Evolutionary conservation across 2,329 filamentous ascomycete genomes (phyloP), one percentile per base, ranked within the genome.

Genomic region (Talaromyces marneffei): DNA sequence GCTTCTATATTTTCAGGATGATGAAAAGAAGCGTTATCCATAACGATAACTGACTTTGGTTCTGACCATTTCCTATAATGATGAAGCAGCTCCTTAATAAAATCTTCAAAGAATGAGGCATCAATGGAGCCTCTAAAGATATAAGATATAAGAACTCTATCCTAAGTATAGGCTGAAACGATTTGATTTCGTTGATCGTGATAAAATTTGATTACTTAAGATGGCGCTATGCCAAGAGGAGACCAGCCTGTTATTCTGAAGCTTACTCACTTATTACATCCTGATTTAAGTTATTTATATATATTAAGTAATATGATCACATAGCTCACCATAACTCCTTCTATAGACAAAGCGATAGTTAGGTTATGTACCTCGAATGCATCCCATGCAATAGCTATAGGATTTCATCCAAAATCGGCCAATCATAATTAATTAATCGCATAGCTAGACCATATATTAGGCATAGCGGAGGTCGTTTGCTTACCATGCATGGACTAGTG

Each of bases 191-290:
- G 62, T 54, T 69, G 42, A 29, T 65, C 66, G 31, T 63, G 65
- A 18, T 68, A 64, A 40, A 68, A 68, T n/a, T 64, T 46, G 2
- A 67, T 54, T 10, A 69, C 57, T 61, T 71, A 59, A 20, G 69
- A 39, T n/a, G 69, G 71, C 2, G 69, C 65, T 40, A 69, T 65
- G 14, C 74, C 70, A 23, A 63, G 63, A 16, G 70, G 74, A 59
- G 73, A 71, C 74, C 70, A 78, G 2, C 71, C 71, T n/a, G 65
- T 75, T 14, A 70, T 66, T 58, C 74, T 65, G 69, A 72, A 18
- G 71, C 69, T 29, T n/a, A 14, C 50, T 20, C 50, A 35, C 18
- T 53, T 53, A 37, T 53, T 14, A 53, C 50, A 33, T 53, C 42
- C 42, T 48, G 14, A 48, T 14, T 48, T n/a, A n/a, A n/a, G n/a